Conservation (phyloP, 1,139 yeast species). For the Blastobotrys petasosporus region DNA sequence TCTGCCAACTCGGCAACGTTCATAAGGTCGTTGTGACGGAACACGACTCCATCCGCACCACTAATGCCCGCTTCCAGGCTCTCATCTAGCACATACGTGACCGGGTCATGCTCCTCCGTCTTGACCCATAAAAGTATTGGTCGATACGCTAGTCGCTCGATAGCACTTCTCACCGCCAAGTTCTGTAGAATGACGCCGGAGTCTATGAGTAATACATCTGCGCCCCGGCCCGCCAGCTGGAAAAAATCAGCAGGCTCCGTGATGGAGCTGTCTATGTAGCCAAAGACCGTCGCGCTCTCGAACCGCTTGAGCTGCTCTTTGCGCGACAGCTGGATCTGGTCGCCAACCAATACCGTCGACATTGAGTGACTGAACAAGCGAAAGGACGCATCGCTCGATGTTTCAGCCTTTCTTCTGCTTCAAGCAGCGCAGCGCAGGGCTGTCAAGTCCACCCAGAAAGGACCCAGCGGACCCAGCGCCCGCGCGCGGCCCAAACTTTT, state of each 20-base stretch:
- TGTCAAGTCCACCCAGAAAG: too few relatives aligned
- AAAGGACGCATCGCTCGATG: background rate
- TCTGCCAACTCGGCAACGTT: constrained; percentile 6
- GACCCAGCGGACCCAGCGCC: too few relatives aligned
- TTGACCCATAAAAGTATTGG: constrained; percentile 23
- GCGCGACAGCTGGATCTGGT: constrained; percentile 15
- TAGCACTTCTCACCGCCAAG: constrained; percentile 22
- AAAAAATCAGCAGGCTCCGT: constrained; percentile 26
- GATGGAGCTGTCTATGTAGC: constrained; percentile 22
- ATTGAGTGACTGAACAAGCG: background rate
- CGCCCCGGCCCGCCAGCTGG: constrained; percentile 18
- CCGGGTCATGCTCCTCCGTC: constrained; percentile 13
- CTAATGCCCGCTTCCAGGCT: constrained; percentile 24
- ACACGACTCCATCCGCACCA: constrained; percentile 26
- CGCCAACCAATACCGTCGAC: constrained; percentile 10
- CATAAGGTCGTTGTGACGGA: constrained; percentile 14
- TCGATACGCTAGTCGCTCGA: constrained; percentile 20
- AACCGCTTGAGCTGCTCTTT: constrained; percentile 19
- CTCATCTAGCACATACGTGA: constrained; percentile 23
- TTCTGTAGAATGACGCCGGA: constrained; percentile 25
- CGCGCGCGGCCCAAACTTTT: constrained; percentile 1
- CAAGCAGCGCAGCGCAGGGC: too few relatives aligned
- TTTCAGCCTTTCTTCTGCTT: background rate
- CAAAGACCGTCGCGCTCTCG: constrained; percentile 19
- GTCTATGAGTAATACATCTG: constrained; percentile 19